phyloP scores from a whole-genome alignment of 768 basidiomycete species.

The Macrolepiota albuminosa region DNA sequence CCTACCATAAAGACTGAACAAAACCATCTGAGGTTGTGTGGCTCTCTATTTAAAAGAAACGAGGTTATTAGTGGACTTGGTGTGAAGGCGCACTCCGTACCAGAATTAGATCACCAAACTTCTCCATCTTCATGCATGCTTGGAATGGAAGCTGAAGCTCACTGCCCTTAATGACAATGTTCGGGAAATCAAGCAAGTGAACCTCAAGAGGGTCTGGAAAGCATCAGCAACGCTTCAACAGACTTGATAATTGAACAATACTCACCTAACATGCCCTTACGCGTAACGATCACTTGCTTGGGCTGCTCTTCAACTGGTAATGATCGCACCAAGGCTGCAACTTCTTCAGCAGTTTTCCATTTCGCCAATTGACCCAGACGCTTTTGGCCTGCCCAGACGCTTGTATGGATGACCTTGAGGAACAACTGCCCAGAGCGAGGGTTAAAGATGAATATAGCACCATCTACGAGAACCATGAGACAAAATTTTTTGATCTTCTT shows the following conservation, averaged over 20 bases:
- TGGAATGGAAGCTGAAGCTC: constrained; percentile 99
- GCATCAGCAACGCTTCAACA: constrained; percentile 1
- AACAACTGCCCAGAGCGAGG: constrained; percentile 97
- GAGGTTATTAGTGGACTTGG: not conserved
- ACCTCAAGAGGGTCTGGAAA: constrained; percentile 86
- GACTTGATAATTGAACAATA: not conserved
- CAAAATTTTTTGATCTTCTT: not conserved
- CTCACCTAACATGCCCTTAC: constrained; percentile 98
- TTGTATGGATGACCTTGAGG: constrained; percentile 99
- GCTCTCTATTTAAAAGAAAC: constrained; percentile 54
- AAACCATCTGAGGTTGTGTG: constrained; percentile 98
- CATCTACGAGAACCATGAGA: constrained; percentile 43
- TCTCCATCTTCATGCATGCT: constrained; percentile 99
- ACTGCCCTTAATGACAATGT: constrained; percentile 99
- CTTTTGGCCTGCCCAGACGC: constrained; percentile 99
- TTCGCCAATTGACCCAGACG: constrained; percentile 99
- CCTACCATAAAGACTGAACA: constrained; percentile 92
- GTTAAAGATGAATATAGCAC: constrained; percentile 99
- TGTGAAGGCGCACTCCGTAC: constrained; percentile 31
- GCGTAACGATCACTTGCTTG: constrained; percentile 98
- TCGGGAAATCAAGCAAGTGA: constrained; percentile 98
- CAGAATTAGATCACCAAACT: constrained; percentile 96
- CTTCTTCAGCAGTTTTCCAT: constrained; percentile 99
- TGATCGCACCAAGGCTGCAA: constrained; percentile 94
- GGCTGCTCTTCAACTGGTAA: constrained; percentile 99